phyloP scores from a whole-genome alignment of 805 yeast genomes.

The Lipomyces mesembrius region DNA sequence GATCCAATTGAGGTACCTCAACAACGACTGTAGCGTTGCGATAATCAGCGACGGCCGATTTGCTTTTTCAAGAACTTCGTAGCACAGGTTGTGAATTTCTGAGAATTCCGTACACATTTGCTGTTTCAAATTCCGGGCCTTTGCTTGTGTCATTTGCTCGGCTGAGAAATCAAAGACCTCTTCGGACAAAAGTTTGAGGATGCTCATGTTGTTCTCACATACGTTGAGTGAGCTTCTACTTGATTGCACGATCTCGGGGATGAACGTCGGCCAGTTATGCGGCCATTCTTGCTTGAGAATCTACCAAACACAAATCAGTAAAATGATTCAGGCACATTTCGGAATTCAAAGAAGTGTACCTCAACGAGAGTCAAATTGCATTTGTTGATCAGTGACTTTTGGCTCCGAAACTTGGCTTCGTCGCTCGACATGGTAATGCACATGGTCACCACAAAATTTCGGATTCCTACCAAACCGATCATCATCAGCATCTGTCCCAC shows the following conservation, averaged over 20 bases:
- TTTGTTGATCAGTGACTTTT: constrained; percentile 85
- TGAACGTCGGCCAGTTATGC: constrained; percentile 94
- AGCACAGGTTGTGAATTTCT: constrained; percentile 90
- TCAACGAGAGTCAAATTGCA: constrained; percentile 87
- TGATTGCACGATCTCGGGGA: constrained; percentile 87
- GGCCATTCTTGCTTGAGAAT: constrained; percentile 99
- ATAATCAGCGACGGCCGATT: constrained; percentile 79
- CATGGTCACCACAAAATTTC: constrained; percentile 93
- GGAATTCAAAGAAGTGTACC: constrained; percentile 8
- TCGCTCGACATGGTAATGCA: constrained; percentile 88
- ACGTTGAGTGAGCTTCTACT: constrained; percentile 86
- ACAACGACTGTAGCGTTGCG: constrained; percentile 80
- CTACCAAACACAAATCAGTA: constrained; percentile 48
- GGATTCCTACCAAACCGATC: constrained; percentile 61
- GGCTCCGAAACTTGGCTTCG: constrained; percentile 68
- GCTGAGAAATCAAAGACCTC: constrained; percentile 96
- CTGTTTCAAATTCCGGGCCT: constrained; percentile 77
- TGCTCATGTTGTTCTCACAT: constrained; percentile 96
- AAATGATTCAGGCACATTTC: background rate
- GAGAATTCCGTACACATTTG: constrained; percentile 90
- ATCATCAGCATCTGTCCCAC: background rate
- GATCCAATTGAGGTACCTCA: constrained; percentile 92
- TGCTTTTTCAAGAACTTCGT: constrained; percentile 88
- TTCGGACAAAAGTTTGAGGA: constrained; percentile 84
- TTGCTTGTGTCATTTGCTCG: constrained; percentile 96